Conservation (phyloP, 2,329 filamentous ascomycete genomes). For the Lasiodiplodia citricola region DNA sequence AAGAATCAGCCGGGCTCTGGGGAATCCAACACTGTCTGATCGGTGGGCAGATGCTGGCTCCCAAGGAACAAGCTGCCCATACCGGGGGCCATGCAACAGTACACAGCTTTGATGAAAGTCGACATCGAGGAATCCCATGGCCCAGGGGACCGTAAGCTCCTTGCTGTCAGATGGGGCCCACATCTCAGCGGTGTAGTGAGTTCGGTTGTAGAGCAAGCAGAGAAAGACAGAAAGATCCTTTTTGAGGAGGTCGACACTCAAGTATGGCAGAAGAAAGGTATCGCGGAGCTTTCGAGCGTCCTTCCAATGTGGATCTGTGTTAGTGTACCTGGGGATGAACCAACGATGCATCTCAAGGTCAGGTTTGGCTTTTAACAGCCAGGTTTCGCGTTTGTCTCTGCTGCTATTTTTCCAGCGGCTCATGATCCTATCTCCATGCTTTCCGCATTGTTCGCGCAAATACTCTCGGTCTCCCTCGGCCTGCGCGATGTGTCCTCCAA, state of each 20-base stretch:
- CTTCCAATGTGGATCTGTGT: neutral
- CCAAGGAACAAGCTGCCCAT: conserved; percentile 30
- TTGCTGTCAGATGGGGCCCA: conserved; percentile 27
- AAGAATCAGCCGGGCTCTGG: conserved; percentile 30
- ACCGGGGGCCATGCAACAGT: conserved; percentile 27
- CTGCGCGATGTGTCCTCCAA: neutral
- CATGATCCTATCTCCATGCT: conserved; percentile 26
- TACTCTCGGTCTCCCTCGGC: conserved; percentile 7
- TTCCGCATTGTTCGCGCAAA: conserved; percentile 2
- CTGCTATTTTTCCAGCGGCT: conserved; percentile 28
- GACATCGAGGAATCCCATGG: conserved; percentile 21
- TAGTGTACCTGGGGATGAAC: neutral
- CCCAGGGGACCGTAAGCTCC: conserved; percentile 1
- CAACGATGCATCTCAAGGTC: conserved; percentile 21
- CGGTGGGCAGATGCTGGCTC: conserved; percentile 28
- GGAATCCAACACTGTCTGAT: conserved; percentile 32
- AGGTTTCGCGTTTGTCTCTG: conserved; percentile 16
- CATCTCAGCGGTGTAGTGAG: conserved; percentile 6
- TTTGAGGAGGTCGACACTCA: conserved; percentile 23
- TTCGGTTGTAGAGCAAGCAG: conserved; percentile 24
- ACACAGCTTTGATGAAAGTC: conserved; percentile 20
- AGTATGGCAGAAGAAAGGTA: conserved; percentile 12
- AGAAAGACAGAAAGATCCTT: conserved; percentile 21
- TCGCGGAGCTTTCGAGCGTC: conserved; percentile 20
- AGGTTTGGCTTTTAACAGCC: conserved; percentile 12